Evolutionary conservation across 768 basidiomycete species (phyloP), one percentile per base, ranked within the genome.

Genomic region (Hericium alpestre): DNA sequence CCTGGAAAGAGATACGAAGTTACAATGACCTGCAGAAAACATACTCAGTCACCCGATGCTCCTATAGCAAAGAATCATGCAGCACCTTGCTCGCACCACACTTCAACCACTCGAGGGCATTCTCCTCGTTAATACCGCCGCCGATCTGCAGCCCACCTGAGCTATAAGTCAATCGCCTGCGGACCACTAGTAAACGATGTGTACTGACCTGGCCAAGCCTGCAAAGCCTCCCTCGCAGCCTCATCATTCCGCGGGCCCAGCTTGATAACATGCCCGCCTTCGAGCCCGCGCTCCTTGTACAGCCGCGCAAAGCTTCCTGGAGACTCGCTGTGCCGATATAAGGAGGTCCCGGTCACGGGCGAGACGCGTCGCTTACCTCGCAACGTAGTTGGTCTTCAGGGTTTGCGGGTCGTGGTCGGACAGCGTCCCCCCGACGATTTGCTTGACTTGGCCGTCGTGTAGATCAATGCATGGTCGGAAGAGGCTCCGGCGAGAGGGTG

Each of bases 391-490:
- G 20, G 91, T 94, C 69, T 79, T 81, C 62, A 96, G 76, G 41
- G 67, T 68, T 22, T 76, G 72, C 7, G 87, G 80, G 38, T 79
- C 67, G 22, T 70, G 63, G 53, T 91, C 87, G 18, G 87, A 89
- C 32, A 99, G 78, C 4, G 93, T 94, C 3, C 94, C 92, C 46
- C 96, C 96, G 13, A 99, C 90, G 55, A 99, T 97, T 72, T 99
- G 96, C 72, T 98, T 98, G 57, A 99, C 96, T 65, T 92, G 78
- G 5, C 96, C 96, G 58, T 86, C 80, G 72, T 99, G 96, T 15
- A 99, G 80, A 71, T 99, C 96, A 64, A 99, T 97, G 69, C 96
- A 99, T 18, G 96, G 96, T 56, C 87, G 78, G 74, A 96, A 95
- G 51, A 78, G 68, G 64, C 78, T 81, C 54, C 63, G 65, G 23